Conservation (phyloP, 768 basidiomycete species). For the Leccinum longicurvipes region DNA sequence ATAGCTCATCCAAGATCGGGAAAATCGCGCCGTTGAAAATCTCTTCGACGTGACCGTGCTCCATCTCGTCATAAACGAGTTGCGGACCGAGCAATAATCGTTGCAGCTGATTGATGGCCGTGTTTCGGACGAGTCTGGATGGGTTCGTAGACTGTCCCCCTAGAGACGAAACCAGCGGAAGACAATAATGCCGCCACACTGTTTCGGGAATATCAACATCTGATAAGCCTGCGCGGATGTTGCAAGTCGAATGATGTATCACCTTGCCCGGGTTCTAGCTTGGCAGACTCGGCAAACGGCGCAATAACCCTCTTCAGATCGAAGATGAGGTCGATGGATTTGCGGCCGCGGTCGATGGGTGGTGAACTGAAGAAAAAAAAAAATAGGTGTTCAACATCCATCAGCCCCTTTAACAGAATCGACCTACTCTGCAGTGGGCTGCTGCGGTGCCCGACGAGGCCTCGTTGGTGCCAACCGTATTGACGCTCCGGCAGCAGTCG, state of each 20-base stretch:
- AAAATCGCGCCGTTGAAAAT: slow-evolving; percentile 89
- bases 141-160: slow-evolving; percentile 81
- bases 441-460: slow-evolving; percentile 47
- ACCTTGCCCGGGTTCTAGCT: slow-evolving; percentile 35
- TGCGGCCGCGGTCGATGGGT: slow-evolving; percentile 73
- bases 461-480: slow-evolving; percentile 57
- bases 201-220: slow-evolving; percentile 18
- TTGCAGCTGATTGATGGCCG: slow-evolving; percentile 76
- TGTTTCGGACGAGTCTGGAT: slow-evolving; percentile 80
- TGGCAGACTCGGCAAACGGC: slow-evolving; percentile 49
- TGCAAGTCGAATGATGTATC: slow-evolving; percentile 9
- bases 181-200: slow-evolving; percentile 77
- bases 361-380: slow-evolving; percentile 52
- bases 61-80: slow-evolving; percentile 54
- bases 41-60: slow-evolving; percentile 66
- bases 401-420: not conserved
- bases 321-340: slow-evolving; percentile 77
- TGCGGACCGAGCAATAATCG: slow-evolving; percentile 80
- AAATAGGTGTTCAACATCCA: not conserved
- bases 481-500: slow-evolving; percentile 64
- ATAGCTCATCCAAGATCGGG: slow-evolving; percentile 86
- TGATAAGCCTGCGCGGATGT: not conserved
- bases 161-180: slow-evolving; percentile 72
- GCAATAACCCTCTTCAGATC: slow-evolving; percentile 67
- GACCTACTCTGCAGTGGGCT: slow-evolving; percentile 52